A percentile compares a stretch with the other conserved stretches of the same genome.
phyloP scores from a whole-genome alignment of 768 basidiomycete species.

The Panaeolus cyanescens region DNA sequence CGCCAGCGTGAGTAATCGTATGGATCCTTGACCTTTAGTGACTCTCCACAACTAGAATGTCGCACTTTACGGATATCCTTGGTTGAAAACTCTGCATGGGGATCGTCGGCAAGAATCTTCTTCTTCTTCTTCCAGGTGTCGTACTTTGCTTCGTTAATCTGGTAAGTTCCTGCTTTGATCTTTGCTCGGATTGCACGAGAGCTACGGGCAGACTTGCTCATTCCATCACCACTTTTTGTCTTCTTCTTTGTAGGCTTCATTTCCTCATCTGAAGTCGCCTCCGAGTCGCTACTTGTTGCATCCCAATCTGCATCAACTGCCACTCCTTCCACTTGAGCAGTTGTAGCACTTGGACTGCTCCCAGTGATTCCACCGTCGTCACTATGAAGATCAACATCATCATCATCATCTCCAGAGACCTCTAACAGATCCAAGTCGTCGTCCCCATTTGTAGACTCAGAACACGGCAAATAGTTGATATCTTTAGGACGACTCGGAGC shows the following conservation, averaged over 20 bases:
- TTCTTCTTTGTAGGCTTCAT: background rate
- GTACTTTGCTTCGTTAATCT: background rate
- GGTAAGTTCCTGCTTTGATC: conserved; percentile 3
- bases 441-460: too few species aligned
- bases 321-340: too few species aligned
- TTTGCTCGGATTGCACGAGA: conserved; percentile 3
- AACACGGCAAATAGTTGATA: too few species aligned
- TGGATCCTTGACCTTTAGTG: conserved; percentile 12
- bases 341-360: too few species aligned
- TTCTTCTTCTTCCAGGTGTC: conserved; percentile 8
- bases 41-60: conserved; percentile 11
- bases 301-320: too few species aligned
- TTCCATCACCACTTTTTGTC: conserved; percentile 10
- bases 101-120: conserved; percentile 5
- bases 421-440: too few species aligned
- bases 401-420: too few species aligned
- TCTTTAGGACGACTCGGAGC: too few species aligned
- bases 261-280: too few species aligned
- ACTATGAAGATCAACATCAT: too few species aligned
- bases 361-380: too few species aligned
- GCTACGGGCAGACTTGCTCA: conserved; percentile 12
- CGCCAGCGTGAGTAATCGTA: conserved; percentile 7
- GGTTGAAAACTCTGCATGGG: conserved; percentile 7
- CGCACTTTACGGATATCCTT: background rate
- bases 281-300: too few species aligned